Percentiles rank a stretch among this genome's conserved stretches.
Evolutionary conservation across 129 eudicot species (phyloP).

Genomic region (sunflower (Helianthus annuus)): HanXRQr2.0-SUNRISE NC_035438.2:19262945-19263444

Average conservation of each 20-base stretch:
- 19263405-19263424: slow-evolving; percentile 42
- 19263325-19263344: slow-evolving; percentile 84
- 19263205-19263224: slow-evolving; percentile 14
- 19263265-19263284: slow-evolving; percentile 2
- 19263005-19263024: slow-evolving; percentile 55
- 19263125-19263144: slow-evolving; percentile 88
- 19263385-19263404: slow-evolving; percentile 37
- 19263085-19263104: slow-evolving; percentile 76
- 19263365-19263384: slow-evolving; percentile 64
- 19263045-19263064: slow-evolving; percentile 56
- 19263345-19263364: slow-evolving; percentile 58
- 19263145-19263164: slow-evolving; percentile 63
- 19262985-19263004: slow-evolving; percentile 81
- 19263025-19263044: slow-evolving; percentile 57
- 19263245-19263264: neutral
- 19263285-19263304: slow-evolving; percentile 2
- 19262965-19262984: slow-evolving; percentile 76
- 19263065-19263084: slow-evolving; percentile 65
- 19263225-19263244: neutral
- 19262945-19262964: slow-evolving; percentile 36
- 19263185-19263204: slow-evolving; percentile 10
- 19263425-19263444: slow-evolving; percentile 39
- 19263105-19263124: slow-evolving; percentile 89
- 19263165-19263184: neutral
- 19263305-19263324: slow-evolving; percentile 63